Conservation (phyloP, 192 early-diverging fungal genomes). For the Mortierella antarctica region DNA sequence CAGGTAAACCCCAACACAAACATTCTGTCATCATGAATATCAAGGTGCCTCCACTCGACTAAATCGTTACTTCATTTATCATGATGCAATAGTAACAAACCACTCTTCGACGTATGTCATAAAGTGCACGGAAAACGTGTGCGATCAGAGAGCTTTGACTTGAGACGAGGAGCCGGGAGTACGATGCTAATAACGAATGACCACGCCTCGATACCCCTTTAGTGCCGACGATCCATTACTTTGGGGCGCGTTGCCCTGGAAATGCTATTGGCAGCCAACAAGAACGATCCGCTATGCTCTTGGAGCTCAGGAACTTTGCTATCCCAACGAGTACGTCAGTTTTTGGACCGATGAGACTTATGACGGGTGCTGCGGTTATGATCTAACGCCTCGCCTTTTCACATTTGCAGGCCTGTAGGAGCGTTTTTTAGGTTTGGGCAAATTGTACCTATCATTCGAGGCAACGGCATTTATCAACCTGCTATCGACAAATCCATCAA, state of each 20-base stretch:
- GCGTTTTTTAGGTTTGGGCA: slow-evolving; percentile 83
- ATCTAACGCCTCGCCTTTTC: neutral
- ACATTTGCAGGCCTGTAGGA: slow-evolving; percentile 53
- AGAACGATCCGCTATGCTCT: slow-evolving; percentile 81
- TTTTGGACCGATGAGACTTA: neutral
- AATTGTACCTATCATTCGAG: slow-evolving; percentile 85
- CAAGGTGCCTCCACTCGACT: neutral
- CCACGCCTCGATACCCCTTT: neutral
- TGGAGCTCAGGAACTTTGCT: slow-evolving; percentile 90
- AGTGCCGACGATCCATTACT: slow-evolving; percentile 78
- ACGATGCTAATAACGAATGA: neutral
- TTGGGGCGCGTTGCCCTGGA: slow-evolving; percentile 77
- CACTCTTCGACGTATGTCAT: slow-evolving; percentile 70
- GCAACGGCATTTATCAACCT: slow-evolving; percentile 87
- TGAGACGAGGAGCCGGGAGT: neutral
- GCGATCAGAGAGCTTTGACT: neutral
- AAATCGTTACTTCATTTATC: neutral
- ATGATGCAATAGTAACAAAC: slow-evolving; percentile 68
- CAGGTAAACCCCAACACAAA: slow-evolving; percentile 51
- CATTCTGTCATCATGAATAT: slow-evolving; percentile 9
- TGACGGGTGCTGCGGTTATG: neutral
- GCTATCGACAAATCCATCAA: slow-evolving; percentile 82
- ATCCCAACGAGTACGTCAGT: slow-evolving; percentile 70
- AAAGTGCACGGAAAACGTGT: neutral
- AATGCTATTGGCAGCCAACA: slow-evolving; percentile 58